phyloP scores from a whole-genome alignment of 2,329 filamentous ascomycete species.

The Fusarium globosum region DNA sequence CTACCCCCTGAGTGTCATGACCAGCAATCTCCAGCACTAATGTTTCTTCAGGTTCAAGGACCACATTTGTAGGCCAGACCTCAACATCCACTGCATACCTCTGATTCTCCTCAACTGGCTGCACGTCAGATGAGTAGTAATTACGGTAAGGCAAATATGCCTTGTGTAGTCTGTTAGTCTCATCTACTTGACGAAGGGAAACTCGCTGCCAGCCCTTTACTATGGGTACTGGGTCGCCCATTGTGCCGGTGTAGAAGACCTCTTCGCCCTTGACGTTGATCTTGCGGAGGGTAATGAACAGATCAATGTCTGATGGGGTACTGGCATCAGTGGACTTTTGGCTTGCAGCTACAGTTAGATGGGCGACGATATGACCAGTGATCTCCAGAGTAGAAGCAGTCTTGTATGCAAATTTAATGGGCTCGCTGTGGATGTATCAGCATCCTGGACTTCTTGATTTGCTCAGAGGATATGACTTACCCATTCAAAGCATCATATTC shows the following conservation, averaged over 20 bases:
- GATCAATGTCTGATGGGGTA: constrained; percentile 64
- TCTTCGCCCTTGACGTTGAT: constrained; percentile 65
- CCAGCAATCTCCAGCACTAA: constrained; percentile 65
- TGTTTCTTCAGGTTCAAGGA: constrained; percentile 58
- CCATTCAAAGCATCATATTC: not conserved
- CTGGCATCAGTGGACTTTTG: constrained; percentile 56
- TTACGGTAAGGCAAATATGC: constrained; percentile 66
- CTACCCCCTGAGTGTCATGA: constrained; percentile 69
- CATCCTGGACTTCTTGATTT: constrained; percentile 55
- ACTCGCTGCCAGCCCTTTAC: constrained; percentile 72
- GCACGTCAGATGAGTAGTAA: constrained; percentile 66
- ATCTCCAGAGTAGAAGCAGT: constrained; percentile 71
- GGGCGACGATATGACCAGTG: constrained; percentile 73
- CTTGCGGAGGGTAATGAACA: constrained; percentile 73
- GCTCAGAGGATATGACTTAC: constrained; percentile 53
- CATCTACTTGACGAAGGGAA: constrained; percentile 64
- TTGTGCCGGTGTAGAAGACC: constrained; percentile 72
- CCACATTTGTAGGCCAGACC: constrained; percentile 72
- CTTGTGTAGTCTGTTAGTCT: constrained; percentile 54
- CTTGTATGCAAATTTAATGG: constrained; percentile 67
- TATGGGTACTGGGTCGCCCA: constrained; percentile 70
- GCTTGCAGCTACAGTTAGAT: constrained; percentile 71
- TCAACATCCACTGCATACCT: constrained; percentile 71
- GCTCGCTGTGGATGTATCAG: constrained; percentile 24
- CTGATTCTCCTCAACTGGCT: constrained; percentile 62